A percentile compares a stretch with the other conserved stretches of the same genome.
Conservation (phyloP, 2,329 filamentous ascomycete species). For the Trichoderma sp. region DNA sequence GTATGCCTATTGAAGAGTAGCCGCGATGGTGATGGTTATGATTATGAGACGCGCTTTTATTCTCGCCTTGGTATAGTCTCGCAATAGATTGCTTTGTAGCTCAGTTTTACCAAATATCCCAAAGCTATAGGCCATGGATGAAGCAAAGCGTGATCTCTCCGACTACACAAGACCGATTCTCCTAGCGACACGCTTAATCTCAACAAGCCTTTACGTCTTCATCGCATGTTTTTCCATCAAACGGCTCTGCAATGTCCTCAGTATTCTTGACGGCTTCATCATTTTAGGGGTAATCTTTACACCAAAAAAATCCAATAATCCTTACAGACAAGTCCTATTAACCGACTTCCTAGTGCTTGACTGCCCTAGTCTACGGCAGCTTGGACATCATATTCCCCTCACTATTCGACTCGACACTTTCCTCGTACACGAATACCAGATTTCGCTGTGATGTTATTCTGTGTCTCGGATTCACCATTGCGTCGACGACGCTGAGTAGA, state of each 20-base stretch:
- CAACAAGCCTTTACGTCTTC: neutral
- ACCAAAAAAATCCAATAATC: rapidly evolving
- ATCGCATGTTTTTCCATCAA: neutral
- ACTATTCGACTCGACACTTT: neutral
- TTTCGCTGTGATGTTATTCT: conserved; percentile 3
- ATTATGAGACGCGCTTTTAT: rapidly evolving
- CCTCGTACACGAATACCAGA: neutral
- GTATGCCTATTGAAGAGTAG: neutral
- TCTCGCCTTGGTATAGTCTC: neutral
- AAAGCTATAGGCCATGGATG: neutral
- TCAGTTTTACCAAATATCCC: neutral
- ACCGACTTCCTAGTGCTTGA: neutral
- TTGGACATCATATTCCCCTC: neutral
- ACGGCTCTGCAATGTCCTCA: neutral
- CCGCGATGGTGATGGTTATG: neutral
- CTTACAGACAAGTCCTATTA: neutral
- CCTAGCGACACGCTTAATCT: neutral
- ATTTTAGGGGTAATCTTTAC: neutral
- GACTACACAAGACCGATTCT: neutral
- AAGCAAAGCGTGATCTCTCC: neutral
- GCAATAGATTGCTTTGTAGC: neutral
- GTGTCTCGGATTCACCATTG: conserved; percentile 12
- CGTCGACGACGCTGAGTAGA: neutral
- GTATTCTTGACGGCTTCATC: neutral
- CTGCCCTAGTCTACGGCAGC: neutral